phyloP scores from a whole-genome alignment of 2,329 filamentous ascomycete genomes.

The Alternaria triticina region DNA sequence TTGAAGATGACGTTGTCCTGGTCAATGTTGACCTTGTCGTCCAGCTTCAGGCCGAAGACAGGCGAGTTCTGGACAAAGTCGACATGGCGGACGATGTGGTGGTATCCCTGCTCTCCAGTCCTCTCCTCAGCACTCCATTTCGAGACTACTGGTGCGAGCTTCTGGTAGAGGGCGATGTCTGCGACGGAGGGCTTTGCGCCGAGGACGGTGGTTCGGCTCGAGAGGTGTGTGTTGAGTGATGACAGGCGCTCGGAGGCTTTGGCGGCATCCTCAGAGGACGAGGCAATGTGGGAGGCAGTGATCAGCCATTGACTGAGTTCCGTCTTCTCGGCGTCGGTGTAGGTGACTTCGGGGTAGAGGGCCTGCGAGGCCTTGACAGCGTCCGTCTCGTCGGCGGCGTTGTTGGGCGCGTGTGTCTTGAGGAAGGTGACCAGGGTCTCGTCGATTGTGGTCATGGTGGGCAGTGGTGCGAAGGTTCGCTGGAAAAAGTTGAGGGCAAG shows the following conservation, averaged over 20 bases:
- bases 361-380: constrained; percentile 58
- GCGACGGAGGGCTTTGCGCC: constrained; percentile 88
- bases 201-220: constrained; percentile 85
- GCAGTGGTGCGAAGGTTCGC: constrained; percentile 19
- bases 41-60: constrained; percentile 71
- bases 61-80: constrained; percentile 94
- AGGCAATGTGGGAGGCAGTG: constrained; percentile 73
- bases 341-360: constrained; percentile 73
- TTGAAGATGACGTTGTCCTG: constrained; percentile 81
- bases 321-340: constrained; percentile 78
- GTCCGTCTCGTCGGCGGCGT: constrained; percentile 45
- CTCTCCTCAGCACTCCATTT: constrained; percentile 84
- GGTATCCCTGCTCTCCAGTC: constrained; percentile 86
- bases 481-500: constrained; percentile 41
- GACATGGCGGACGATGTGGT: constrained; percentile 87
- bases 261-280: constrained; percentile 62
- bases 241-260: constrained; percentile 71
- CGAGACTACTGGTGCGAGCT: constrained; percentile 76
- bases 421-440: constrained; percentile 44
- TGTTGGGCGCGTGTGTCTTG: constrained; percentile 47
- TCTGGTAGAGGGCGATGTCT: constrained; percentile 82
- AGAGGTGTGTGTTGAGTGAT: constrained; percentile 84
- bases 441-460: constrained; percentile 48
- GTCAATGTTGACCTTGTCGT: constrained; percentile 81
- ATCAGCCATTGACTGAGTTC: constrained; percentile 91